Evolutionary conservation across 192 early-diverging fungal genomes (phyloP).

Genomic region (Linnemannia zychae): DNA sequence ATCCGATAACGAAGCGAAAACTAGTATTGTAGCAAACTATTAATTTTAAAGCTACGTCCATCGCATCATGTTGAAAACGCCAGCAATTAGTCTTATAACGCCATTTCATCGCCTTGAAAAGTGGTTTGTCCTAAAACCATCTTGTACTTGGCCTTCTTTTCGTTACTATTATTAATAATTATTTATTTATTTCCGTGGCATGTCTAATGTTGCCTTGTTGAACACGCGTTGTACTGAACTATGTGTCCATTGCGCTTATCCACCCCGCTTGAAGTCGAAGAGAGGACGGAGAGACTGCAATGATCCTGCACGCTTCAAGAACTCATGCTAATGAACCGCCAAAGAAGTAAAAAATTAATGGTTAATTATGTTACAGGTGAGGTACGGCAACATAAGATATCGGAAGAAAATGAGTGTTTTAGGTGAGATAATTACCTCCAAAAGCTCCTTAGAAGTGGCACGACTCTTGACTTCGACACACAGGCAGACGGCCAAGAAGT

Average conservation of each 20-base stretch:
- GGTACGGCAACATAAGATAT: not conserved
- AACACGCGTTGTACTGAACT: constrained; percentile 2
- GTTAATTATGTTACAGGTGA: not conserved
- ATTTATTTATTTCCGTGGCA: constrained; percentile 9
- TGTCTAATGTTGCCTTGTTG: constrained; percentile 1
- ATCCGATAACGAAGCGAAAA: not conserved
- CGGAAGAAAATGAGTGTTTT: not conserved
- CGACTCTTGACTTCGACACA: constrained; percentile 90
- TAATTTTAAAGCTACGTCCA: not conserved
- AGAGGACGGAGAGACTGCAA: constrained; percentile 32
- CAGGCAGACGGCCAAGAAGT: constrained; percentile 89
- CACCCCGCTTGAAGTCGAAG: constrained; percentile 46
- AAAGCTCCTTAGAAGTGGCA: constrained; percentile 80
- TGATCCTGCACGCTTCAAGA: constrained; percentile 62
- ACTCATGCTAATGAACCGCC: constrained; percentile 73
- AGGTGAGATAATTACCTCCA: constrained; percentile 65
- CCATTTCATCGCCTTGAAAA: not conserved
- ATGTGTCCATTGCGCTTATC: constrained; percentile 16
- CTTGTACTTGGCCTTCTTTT: not conserved
- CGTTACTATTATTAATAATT: not conserved
- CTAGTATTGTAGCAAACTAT: not conserved
- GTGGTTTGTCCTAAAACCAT: not conserved
- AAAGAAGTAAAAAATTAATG: not conserved
- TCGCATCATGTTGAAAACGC: not conserved
- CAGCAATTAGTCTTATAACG: not conserved